Evolutionary conservation across 2,329 filamentous ascomycete genomes (phyloP), one percentile per base, ranked within the genome.

Genomic region (Cercospora janseana): DNA sequence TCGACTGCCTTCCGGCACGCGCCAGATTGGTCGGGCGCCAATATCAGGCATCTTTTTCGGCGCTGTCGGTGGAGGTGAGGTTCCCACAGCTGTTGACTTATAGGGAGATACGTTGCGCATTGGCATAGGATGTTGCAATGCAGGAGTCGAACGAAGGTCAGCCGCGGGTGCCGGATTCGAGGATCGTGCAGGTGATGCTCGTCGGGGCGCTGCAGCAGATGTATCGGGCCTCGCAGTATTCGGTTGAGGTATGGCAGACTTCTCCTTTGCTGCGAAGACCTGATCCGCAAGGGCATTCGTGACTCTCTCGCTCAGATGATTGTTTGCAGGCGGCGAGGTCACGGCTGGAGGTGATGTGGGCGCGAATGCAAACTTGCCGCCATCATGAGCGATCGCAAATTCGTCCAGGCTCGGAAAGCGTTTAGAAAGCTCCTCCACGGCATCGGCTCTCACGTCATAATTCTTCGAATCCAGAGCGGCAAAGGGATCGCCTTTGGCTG

Each of bases 391-490:
- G 13, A 98, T 75, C 3, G 92, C 85, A 65, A 98, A 98, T 60
- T 97, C 88, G 63, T 97, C 91, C 18, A 98, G 76, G 4, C 88
- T 91, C 0, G 93, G 93, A 60, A 96, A 98, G 45, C 87, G 81
- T 21, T 82, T 79, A 0, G 92, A 89, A 20, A 96, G 74, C 63
- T 97, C 92, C 59, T 97, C 93, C 2, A 77, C 75, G 16, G 80
- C 77, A 6, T 73, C 73, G 18, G 72, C 68, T 49, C 75, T 63
- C 4, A 73, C 69, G 62, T 58, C 75, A 59, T 56, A 69, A 26
- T 78, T 73, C 49, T 79, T 83, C 2, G 85, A 79, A 66, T 98
- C 93, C 20, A 98, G 78, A 0, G 88, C 89, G 13, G 89, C 89
- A 67, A 97, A 98, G 0, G 93, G 93, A 68, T 98, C 93, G 32